A percentile compares a stretch with the other conserved stretches of the same genome.
Conservation (phyloP, 2,329 filamentous ascomycete species). For the Nigrospora oryzae region DNA sequence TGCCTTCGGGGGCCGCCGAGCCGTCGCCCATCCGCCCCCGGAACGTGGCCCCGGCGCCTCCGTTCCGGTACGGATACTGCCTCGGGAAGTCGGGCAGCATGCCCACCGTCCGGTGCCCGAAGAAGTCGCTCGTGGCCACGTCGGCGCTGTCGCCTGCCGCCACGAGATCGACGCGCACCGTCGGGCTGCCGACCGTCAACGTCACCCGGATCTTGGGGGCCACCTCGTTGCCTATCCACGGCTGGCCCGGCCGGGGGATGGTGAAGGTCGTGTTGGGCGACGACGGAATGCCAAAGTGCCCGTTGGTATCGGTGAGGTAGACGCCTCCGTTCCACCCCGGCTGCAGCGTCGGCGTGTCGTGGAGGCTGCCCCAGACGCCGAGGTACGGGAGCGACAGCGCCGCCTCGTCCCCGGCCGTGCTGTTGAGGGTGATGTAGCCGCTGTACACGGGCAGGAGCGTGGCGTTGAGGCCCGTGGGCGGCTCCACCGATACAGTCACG, state of each 20-base stretch:
- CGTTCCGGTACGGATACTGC: background rate
- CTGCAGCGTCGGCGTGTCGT: conserved; percentile 2
- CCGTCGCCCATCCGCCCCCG: conserved; percentile 13
- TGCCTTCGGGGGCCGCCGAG: conserved; percentile 12
- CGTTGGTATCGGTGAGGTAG: conserved; percentile 1
- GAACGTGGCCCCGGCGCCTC: conserved; percentile 6
- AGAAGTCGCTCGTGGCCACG: background rate
- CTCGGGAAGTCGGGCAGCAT: conserved; percentile 4
- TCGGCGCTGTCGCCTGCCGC: background rate
- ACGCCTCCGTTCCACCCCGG: background rate
- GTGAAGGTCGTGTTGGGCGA: conserved; percentile 13
- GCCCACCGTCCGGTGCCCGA: conserved; percentile 5
- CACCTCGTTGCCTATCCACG: background rate
- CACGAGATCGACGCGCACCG: conserved; percentile 1
- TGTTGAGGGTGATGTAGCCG: conserved; percentile 31
- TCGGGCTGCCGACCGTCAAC: background rate
- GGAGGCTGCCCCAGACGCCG: conserved; percentile 25
- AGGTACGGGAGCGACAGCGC: conserved; percentile 30
- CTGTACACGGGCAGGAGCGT: conserved; percentile 31
- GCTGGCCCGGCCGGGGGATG: conserved; percentile 8
- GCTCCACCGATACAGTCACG: conserved; percentile 12
- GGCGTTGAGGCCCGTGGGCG: conserved; percentile 18
- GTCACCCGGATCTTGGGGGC: conserved; percentile 3
- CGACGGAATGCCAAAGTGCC: conserved; percentile 6
- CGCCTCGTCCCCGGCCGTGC: conserved; percentile 23